Evolutionary conservation across 306 rosid genomes (phyloP).

Genomic region (Vachellia collinsii): DNA sequence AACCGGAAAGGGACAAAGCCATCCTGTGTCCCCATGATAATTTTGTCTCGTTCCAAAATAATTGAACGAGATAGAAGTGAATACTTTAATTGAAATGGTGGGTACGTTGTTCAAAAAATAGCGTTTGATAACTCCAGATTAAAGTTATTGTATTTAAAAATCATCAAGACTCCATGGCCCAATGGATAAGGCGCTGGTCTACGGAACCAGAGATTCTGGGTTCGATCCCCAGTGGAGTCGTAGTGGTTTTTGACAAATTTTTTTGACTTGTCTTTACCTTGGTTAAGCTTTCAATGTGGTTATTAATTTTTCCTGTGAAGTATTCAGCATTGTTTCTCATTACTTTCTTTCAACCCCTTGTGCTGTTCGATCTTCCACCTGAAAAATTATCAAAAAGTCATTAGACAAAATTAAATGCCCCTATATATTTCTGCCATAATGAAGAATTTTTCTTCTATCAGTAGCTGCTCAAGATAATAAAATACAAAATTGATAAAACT

Average conservation of each 20-base stretch:
- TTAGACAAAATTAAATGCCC: too few relatives aligned
- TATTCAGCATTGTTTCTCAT: background rate
- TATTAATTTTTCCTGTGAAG: background rate
- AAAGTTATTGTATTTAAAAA: too few relatives aligned
- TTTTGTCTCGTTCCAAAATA: too few relatives aligned
- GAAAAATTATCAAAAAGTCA: background rate
- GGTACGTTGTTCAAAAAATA: too few relatives aligned
- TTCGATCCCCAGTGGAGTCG: slow-evolving; percentile 31
- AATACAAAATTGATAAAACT: background rate
- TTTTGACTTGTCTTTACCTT: too few relatives aligned
- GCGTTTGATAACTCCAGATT: too few relatives aligned
- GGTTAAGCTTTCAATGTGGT: too few relatives aligned
- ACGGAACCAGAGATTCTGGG: slow-evolving; percentile 74
- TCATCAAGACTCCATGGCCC: slow-evolving; percentile 26
- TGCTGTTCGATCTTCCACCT: background rate
- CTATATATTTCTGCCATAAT: background rate
- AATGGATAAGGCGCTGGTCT: slow-evolving; percentile 84
- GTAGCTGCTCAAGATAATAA: background rate
- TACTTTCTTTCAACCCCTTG: background rate
- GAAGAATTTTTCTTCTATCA: background rate
- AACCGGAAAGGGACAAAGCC: too few relatives aligned
- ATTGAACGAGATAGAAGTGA: too few relatives aligned
- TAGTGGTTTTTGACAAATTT: too few relatives aligned
- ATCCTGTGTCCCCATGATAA: too few relatives aligned
- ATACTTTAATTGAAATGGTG: too few relatives aligned